Conservation (phyloP, 106 monocot species). For the Gastrodia elata region DNA sequence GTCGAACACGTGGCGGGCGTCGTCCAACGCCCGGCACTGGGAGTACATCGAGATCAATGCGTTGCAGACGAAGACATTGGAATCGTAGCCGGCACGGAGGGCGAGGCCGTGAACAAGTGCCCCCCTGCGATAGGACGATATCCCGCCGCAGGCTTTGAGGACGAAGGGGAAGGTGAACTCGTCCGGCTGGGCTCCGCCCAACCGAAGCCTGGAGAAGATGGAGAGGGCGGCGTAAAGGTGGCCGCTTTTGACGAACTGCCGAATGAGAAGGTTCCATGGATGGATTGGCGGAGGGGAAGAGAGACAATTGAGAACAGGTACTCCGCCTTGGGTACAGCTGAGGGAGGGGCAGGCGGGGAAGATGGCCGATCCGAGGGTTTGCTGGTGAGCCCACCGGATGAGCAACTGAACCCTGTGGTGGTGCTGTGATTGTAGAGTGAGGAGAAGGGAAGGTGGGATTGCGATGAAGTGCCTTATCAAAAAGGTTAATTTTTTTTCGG, state of each 20-base stretch:
- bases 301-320: conserved; percentile 33
- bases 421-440: too few species aligned
- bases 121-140: conserved; percentile 49
- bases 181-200: conserved; percentile 39
- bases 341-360: too few species aligned
- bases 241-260: conserved; percentile 31
- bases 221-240: conserved; percentile 31
- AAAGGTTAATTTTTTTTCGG: too few species aligned
- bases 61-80: conserved; percentile 83
- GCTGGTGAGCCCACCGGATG: too few species aligned
- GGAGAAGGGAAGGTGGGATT: too few species aligned
- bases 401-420: too few species aligned
- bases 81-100: conserved; percentile 49
- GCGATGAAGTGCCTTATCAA: too few species aligned
- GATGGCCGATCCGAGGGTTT: too few species aligned
- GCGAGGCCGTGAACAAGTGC: conserved; percentile 37
- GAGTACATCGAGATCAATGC: conserved; percentile 64
- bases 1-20: conserved; percentile 50
- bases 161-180: conserved; percentile 67
- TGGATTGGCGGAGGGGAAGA: conserved; percentile 31
- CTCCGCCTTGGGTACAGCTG: too few species aligned
- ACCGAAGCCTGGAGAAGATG: conserved; percentile 32
- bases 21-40: conserved; percentile 35
- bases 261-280: conserved; percentile 65
- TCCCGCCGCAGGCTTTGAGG: conserved; percentile 67